These are phyloP conservation scores for Leishmania braziliensis DNA, from an alignment of 208 protist genomes.

Conservation along the genomic window DNA sequence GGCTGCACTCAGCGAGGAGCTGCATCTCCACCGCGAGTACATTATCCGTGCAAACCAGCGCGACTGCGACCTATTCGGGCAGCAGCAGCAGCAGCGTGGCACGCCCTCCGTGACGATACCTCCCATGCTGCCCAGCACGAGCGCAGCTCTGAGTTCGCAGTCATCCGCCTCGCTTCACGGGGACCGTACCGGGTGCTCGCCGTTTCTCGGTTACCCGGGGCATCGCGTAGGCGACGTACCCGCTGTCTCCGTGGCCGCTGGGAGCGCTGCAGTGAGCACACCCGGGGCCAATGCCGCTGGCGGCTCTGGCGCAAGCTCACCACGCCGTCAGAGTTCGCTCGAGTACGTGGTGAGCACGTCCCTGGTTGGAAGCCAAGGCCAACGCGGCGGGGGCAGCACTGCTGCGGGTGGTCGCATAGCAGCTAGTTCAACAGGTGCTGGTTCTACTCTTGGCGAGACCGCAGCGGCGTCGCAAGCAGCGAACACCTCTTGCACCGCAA, in stretches of 20 bases:
- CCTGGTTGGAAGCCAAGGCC: background rate
- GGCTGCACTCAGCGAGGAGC: conserved; percentile 37
- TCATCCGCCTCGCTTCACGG: background rate
- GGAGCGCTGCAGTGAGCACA: background rate
- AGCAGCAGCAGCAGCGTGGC: conserved; percentile 41
- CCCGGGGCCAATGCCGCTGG: background rate
- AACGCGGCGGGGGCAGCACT: background rate
- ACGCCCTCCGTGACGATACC: conserved; percentile 30
- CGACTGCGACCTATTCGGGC: conserved; percentile 48
- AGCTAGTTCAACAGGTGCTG: background rate
- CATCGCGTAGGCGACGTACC: conserved; percentile 6
- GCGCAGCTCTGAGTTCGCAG: background rate
- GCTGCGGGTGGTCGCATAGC: background rate
- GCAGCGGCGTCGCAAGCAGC: background rate
- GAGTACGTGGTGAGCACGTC: conserved; percentile 9
- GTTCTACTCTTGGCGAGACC: background rate
- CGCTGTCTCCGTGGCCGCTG: background rate
- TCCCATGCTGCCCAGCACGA: conserved; percentile 21
- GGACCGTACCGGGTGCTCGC: background rate
- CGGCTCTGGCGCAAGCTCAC: background rate
- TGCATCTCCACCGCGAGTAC: conserved; percentile 29
- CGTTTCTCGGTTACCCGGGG: background rate
- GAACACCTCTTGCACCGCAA: background rate
- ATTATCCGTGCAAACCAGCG: conserved; percentile 50
- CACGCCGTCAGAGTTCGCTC: conserved; percentile 17